Evolutionary conservation across 1,139 yeast genomes (phyloP).

Genomic region (Yamadazyma trypodendri): DNA sequence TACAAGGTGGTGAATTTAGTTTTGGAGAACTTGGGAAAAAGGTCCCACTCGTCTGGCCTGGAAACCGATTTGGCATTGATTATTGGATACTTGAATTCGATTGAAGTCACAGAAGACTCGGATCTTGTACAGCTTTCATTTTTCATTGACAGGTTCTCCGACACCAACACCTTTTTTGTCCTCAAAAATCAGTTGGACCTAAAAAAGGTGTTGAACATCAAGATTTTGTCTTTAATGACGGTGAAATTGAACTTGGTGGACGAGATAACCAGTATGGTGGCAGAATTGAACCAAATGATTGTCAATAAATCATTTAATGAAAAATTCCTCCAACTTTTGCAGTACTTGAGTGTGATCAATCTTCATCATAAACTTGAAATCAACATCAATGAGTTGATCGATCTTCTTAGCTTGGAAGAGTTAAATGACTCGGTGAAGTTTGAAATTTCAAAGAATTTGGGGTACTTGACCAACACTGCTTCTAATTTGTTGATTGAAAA

Average conservation of each 20-base stretch:
- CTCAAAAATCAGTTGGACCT: constrained; percentile 8
- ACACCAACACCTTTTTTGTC: constrained; percentile 8
- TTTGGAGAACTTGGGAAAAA: constrained; percentile 9
- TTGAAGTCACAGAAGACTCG: constrained; percentile 15
- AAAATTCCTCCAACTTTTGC: constrained; percentile 10
- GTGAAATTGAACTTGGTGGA: constrained; percentile 8
- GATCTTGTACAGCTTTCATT: constrained; percentile 5
- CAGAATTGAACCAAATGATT: constrained; percentile 9
- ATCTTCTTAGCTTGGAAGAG: constrained; percentile 13
- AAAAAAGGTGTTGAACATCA: constrained; percentile 7
- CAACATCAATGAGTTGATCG: constrained; percentile 19
- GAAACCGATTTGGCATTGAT: constrained; percentile 12
- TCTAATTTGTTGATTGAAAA: constrained; percentile 18
- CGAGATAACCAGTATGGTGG: constrained; percentile 10
- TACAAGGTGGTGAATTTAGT: constrained; percentile 11
- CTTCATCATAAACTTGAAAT: constrained; percentile 15
- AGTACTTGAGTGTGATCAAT: constrained; percentile 13
- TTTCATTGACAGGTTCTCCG: constrained; percentile 9
- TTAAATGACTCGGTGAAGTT: constrained; percentile 20
- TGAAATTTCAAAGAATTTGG: constrained; percentile 15
- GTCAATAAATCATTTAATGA: constrained; percentile 5
- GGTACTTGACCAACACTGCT: constrained; percentile 11
- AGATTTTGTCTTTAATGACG: constrained; percentile 9
- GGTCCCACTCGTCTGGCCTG: neutral
- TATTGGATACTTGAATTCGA: constrained; percentile 27